These are phyloP conservation scores for Tuctoria greenei DNA, from an alignment of 176 grass and related monocot genomes.

Conservation along the genomic window DNA sequence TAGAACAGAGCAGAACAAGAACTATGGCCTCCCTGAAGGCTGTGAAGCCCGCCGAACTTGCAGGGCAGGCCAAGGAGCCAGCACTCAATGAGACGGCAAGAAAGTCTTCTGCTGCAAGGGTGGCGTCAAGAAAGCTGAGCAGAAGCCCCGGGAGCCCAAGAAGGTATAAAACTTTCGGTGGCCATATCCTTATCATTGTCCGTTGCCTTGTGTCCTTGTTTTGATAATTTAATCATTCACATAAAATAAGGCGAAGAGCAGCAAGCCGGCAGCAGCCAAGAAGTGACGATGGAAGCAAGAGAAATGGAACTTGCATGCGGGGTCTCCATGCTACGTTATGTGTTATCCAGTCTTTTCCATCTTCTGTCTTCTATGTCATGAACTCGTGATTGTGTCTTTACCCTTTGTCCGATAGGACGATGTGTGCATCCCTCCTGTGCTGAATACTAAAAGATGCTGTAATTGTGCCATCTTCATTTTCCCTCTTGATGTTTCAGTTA, in stretches of 20 bases:
- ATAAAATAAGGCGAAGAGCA: slow-evolving; percentile 54
- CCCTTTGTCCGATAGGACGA: neutral
- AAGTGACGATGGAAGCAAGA: slow-evolving; percentile 31
- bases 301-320: neutral
- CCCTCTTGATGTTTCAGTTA: slow-evolving; percentile 8
- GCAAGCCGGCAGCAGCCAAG: slow-evolving; percentile 53
- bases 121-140: slow-evolving; percentile 70
- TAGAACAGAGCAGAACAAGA: neutral
- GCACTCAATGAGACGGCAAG: slow-evolving; percentile 39
- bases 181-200: neutral
- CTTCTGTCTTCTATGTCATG: slow-evolving; percentile 4
- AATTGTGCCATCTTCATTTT: slow-evolving; percentile 17
- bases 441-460: slow-evolving; percentile 30
- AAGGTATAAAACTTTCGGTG: slow-evolving; percentile 45
- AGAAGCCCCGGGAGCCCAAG: slow-evolving; percentile 72
- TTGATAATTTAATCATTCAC: neutral
- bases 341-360: slow-evolving; percentile 27
- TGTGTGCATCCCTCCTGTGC: slow-evolving; percentile 1
- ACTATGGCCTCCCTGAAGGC: slow-evolving; percentile 76
- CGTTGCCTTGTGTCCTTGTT: neutral
- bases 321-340: slow-evolving; percentile 7
- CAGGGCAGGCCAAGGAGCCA: slow-evolving; percentile 52
- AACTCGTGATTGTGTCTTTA: slow-evolving; percentile 5
- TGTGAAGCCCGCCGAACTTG: slow-evolving; percentile 44
- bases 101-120: slow-evolving; percentile 52